Evolutionary conservation across 192 early-diverging fungal genomes (phyloP), one percentile per base, ranked within the genome.

Genomic region (Jimgerdemannia flammicorona): DNA sequence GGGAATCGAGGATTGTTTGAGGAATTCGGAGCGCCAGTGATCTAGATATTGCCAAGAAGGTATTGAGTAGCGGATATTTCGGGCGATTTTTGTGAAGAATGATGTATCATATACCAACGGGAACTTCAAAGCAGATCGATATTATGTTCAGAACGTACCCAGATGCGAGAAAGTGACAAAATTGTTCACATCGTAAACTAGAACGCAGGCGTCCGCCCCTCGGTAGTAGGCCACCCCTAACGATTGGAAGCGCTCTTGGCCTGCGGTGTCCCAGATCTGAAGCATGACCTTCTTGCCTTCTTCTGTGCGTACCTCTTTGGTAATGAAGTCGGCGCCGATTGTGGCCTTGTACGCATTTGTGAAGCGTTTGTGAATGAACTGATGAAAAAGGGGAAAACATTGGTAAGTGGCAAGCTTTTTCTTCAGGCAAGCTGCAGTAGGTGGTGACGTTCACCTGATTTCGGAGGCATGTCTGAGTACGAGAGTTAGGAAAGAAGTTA

Each of bases 331-430:
- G 1, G 97, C 96, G 43, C 97, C 97, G 77, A 99, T 98, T 7
- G 97, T 99, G 10, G 97, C 97, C 80, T 98, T 98, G 88, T 99
- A 99, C 79, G 96, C 93, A 77, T 91, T 96, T 75, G 87, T 94
- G 81, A 99, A 99, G 70, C 91, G 90, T 72, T 91, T 93, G 79
- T 96, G 94, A 67, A 99, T 95, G 79, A 93, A 98, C 87, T 97
- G 54, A 29, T 29, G 29, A 10, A n/a, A 29, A 44, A 43, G 19
- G 18, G 49, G 49, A 14, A 59, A 59, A 59, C 14, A 59, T 59
- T 68, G 54, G 59, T 66, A 3, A 19, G 11, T 54, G 44, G 40
- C 29, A 41, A 18, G 2, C 3, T 73, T n/a, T 70, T 42, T 66
- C n/a, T 74, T 20, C 7, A 42, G 40, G 11, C 8, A 43, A 64